A percentile compares a stretch with the other conserved stretches of the same genome.
Evolutionary conservation across 345 rosid species (phyloP).

Genomic region (Acer yangbiense): DNA sequence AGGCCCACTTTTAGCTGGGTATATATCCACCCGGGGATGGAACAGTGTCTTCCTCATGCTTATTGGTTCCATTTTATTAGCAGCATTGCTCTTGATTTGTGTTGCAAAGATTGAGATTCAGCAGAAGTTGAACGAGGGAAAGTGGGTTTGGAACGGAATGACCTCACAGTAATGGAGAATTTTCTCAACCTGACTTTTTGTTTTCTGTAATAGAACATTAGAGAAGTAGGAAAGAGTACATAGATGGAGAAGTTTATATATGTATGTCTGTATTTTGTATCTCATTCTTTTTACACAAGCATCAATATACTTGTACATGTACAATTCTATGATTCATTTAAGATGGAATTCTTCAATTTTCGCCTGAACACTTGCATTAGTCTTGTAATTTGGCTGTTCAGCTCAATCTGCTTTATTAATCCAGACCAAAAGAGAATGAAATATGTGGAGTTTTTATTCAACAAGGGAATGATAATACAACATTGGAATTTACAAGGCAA

Average conservation of each 20-base stretch:
- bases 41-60: constrained; percentile 83
- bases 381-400: not conserved
- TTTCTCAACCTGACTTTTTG: not conserved
- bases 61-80: constrained; percentile 54
- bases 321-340: not conserved
- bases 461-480: not conserved
- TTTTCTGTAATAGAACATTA: not conserved
- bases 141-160: constrained; percentile 25
- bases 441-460: not conserved
- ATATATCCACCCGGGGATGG: constrained; percentile 82
- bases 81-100: constrained; percentile 58
- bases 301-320: not conserved
- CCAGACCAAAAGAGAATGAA: not conserved
- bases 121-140: constrained; percentile 36
- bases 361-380: not conserved
- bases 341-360: not conserved
- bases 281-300: constrained; percentile 8
- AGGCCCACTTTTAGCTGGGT: constrained; percentile 89
- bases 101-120: constrained; percentile 61
- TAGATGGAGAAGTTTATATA: constrained; percentile 9
- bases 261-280: not conserved
- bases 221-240: not conserved
- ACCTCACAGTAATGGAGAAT: constrained; percentile 16
- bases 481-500: not conserved
- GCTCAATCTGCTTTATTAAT: too few species aligned